phyloP scores from a whole-genome alignment of 768 basidiomycete species.

The Daedaleopsis sinensis region DNA sequence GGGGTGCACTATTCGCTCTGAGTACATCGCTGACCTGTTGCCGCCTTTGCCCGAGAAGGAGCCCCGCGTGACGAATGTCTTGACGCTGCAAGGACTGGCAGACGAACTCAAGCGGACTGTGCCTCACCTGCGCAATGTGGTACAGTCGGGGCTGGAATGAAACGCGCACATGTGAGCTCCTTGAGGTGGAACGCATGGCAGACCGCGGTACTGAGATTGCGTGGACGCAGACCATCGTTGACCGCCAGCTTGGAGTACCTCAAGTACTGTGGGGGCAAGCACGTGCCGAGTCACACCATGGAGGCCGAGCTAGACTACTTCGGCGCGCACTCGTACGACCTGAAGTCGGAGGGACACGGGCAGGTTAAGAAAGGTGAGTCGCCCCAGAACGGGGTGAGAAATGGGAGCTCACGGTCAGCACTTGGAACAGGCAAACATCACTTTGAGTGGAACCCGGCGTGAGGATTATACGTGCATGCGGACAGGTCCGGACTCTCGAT shows the following conservation, averaged over 20 bases:
- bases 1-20: constrained; percentile 28
- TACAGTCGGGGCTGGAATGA: constrained; percentile 18
- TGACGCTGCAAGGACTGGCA: constrained; percentile 15
- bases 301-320: constrained; percentile 29
- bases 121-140: constrained; percentile 13
- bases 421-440: constrained; percentile 21
- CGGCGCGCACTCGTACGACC: constrained; percentile 25
- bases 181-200: not conserved
- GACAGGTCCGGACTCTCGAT: too few relatives aligned
- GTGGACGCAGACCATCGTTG: constrained; percentile 20
- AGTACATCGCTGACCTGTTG: constrained; percentile 24
- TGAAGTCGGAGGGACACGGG: constrained; percentile 23
- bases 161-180: constrained; percentile 23
- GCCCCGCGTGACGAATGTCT: constrained; percentile 13
- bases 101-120: constrained; percentile 20
- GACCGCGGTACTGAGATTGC: not conserved
- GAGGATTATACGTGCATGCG: too few relatives aligned
- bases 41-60: constrained; percentile 21
- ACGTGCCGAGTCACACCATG: constrained; percentile 25
- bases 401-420: not conserved
- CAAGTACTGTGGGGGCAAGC: constrained; percentile 25
- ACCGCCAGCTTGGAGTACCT: constrained; percentile 28
- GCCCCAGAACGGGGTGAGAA: not conserved
- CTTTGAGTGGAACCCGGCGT: constrained; percentile 29
- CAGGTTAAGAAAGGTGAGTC: constrained; percentile 22